These are phyloP conservation scores for Fusarium papillatum DNA, from an alignment of 2,329 filamentous ascomycete species.

Conservation along the genomic window DNA sequence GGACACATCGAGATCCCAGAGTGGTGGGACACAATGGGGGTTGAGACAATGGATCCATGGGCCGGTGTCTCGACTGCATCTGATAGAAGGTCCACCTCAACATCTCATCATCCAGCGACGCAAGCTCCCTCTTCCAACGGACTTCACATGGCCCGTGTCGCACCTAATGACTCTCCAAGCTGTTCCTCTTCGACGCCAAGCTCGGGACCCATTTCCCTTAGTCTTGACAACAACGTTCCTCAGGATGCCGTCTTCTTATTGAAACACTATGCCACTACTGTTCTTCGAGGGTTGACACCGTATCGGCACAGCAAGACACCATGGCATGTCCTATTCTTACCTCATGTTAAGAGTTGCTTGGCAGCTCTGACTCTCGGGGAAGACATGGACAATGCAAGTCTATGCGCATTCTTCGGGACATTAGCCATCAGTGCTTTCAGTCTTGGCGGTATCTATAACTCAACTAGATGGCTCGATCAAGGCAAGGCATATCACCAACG, in stretches of 20 bases:
- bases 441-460: conserved; percentile 18
- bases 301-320: conserved; percentile 36
- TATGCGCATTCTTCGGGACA: conserved; percentile 32
- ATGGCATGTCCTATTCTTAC: conserved; percentile 28
- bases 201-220: background rate
- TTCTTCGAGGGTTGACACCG: conserved; percentile 28
- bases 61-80: background rate
- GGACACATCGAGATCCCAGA: background rate
- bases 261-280: conserved; percentile 24
- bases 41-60: background rate
- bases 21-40: conserved; percentile 20
- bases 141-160: background rate
- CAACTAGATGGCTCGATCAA: conserved; percentile 18
- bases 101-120: background rate
- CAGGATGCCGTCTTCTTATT: conserved; percentile 24
- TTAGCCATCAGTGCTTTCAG: conserved; percentile 32
- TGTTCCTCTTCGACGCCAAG: background rate
- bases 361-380: conserved; percentile 25
- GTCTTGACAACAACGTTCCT: conserved; percentile 4
- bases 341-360: conserved; percentile 26
- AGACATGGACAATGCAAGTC: conserved; percentile 27
- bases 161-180: background rate
- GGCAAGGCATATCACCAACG: conserved; percentile 20
- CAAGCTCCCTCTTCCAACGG: background rate
- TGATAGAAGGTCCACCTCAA: background rate